phyloP scores from a whole-genome alignment of 768 basidiomycete species.

The Boletus rufocinnamomeus region DNA sequence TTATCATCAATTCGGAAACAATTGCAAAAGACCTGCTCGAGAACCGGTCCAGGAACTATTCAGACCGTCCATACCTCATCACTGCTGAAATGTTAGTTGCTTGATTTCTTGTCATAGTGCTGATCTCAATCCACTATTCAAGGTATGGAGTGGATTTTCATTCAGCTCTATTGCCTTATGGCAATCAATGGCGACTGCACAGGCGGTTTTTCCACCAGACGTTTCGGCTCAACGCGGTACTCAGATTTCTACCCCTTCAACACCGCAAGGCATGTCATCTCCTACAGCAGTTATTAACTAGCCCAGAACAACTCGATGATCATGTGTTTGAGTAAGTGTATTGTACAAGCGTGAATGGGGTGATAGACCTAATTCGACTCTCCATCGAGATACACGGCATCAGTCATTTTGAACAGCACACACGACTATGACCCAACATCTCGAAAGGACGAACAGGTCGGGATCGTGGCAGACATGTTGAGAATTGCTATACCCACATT shows the following conservation, averaged over 20 bases:
- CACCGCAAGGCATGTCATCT: neutral
- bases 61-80: neutral
- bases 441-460: neutral
- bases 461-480: neutral
- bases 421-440: neutral
- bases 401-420: neutral
- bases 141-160: neutral
- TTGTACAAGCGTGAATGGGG: neutral
- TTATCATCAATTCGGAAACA: constrained; percentile 9
- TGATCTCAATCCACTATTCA: neutral
- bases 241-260: neutral
- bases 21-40: neutral
- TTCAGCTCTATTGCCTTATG: neutral
- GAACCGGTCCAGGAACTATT: neutral
- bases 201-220: neutral
- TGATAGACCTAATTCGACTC: neutral
- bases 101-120: neutral
- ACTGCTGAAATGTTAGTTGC: neutral
- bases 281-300: neutral
- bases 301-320: neutral
- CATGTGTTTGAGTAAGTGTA: neutral
- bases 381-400: neutral
- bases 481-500: neutral
- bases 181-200: too few relatives aligned
- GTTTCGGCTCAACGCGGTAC: neutral